phyloP scores from a whole-genome alignment of 768 basidiomycete genomes.

The Agaricus blazei region DNA sequence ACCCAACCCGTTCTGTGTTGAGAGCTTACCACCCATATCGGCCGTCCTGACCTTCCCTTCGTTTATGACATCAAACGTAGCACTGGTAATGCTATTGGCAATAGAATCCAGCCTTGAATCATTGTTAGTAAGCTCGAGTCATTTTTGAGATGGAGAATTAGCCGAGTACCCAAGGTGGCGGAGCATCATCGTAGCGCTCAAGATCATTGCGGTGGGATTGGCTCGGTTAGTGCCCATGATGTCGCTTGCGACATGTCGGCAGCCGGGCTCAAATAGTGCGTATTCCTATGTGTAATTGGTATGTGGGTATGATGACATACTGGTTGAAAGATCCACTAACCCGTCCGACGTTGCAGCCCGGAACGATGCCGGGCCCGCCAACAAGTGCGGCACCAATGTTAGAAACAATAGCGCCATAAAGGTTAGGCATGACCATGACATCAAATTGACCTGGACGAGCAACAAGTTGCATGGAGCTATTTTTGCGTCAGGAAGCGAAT shows the following conservation, averaged over 20 bases:
- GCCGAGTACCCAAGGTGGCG: conserved; percentile 81
- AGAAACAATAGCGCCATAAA: conserved; percentile 95
- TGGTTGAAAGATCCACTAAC: conserved; percentile 30
- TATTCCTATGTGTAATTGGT: conserved; percentile 60
- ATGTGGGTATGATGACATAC: neutral
- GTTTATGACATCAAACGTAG: conserved; percentile 91
- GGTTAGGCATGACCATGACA: conserved; percentile 98
- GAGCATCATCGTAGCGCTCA: conserved; percentile 97
- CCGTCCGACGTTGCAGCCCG: conserved; percentile 95
- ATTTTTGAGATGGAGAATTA: conserved; percentile 13
- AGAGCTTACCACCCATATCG: conserved; percentile 84
- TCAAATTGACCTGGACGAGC: conserved; percentile 95
- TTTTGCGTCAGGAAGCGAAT: conserved; percentile 6
- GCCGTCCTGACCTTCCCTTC: conserved; percentile 85
- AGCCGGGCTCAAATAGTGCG: conserved; percentile 97
- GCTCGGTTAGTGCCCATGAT: conserved; percentile 96
- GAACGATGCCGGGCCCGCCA: conserved; percentile 96
- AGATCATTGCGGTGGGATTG: conserved; percentile 96
- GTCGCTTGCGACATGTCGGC: conserved; percentile 90
- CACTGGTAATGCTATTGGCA: conserved; percentile 89
- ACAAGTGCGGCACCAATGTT: conserved; percentile 99
- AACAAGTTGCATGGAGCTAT: conserved; percentile 98
- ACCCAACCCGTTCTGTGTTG: neutral
- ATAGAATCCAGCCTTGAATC: conserved; percentile 73
- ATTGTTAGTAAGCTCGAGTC: neutral